A percentile compares a stretch with the other conserved stretches of the same genome.
Evolutionary conservation across 257 asterid genomes (phyloP).

Genomic region (Solanum appendiculatum): DNA sequence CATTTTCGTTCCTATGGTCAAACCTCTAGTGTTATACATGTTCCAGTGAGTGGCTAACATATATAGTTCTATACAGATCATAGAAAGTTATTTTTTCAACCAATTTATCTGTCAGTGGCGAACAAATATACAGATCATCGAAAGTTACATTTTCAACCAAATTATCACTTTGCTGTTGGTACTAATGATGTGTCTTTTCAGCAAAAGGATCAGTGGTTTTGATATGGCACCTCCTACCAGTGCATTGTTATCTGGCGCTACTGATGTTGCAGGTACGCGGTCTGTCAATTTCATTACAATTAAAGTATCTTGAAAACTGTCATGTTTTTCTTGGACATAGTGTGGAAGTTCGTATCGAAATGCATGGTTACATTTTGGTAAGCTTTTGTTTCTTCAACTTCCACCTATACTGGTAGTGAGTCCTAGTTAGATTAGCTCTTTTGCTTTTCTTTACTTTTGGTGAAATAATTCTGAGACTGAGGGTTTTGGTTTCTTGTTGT

Average conservation of each 20-base stretch:
- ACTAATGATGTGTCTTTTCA: conserved; percentile 36
- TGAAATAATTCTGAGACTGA: conserved; percentile 62
- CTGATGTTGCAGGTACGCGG: conserved; percentile 50
- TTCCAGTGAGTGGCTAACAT: not conserved
- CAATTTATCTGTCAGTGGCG: not conserved
- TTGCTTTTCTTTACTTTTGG: conserved; percentile 38
- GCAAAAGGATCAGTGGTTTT: conserved; percentile 95
- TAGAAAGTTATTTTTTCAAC: not conserved
- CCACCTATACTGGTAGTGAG: conserved; percentile 21
- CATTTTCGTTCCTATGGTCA: too few relatives aligned
- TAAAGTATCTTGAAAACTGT: conserved; percentile 20
- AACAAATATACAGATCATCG: not conserved
- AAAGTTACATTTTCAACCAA: not conserved
- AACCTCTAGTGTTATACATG: not conserved
- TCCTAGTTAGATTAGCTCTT: conserved; percentile 35
- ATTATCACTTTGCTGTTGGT: conserved; percentile 11
- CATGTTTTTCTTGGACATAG: conserved; percentile 52
- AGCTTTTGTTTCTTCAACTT: conserved; percentile 55
- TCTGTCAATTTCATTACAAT: conserved; percentile 8
- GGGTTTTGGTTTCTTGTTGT: conserved; percentile 89
- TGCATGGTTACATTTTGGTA: conserved; percentile 83
- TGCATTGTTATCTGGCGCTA: conserved; percentile 52
- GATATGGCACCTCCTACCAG: conserved; percentile 88
- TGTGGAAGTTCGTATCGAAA: conserved; percentile 68
- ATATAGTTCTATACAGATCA: not conserved